Percentiles rank a stretch among this genome's conserved stretches.
These are phyloP conservation scores for Floccularia luteovirens DNA, from an alignment of 768 basidiomycete genomes.

Conservation along the genomic window DNA sequence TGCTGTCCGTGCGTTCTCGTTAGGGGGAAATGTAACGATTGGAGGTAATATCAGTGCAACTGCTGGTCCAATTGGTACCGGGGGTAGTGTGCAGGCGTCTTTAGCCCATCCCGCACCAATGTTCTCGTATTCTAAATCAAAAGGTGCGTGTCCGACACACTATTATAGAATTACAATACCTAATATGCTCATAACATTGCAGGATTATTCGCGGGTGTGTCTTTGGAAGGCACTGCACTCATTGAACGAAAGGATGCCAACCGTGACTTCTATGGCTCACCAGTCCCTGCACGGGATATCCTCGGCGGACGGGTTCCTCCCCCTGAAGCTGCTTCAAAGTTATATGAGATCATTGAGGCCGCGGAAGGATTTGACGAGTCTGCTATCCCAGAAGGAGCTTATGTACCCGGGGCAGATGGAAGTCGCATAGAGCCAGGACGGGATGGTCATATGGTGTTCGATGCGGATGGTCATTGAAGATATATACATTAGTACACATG, in stretches of 20 bases:
- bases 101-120: conserved; percentile 93
- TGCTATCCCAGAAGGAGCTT: conserved; percentile 70
- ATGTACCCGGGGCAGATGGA: conserved; percentile 64
- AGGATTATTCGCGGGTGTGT: conserved; percentile 94
- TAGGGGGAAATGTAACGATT: conserved; percentile 94
- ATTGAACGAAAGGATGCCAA: conserved; percentile 97
- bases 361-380: conserved; percentile 90
- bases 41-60: conserved; percentile 83
- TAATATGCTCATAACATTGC: conserved; percentile 2
- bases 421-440: conserved; percentile 43
- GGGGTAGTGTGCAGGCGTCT: conserved; percentile 80
- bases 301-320: conserved; percentile 91
- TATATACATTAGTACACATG: too few species aligned
- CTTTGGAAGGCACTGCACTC: conserved; percentile 88
- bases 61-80: conserved; percentile 92
- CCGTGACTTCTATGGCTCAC: conserved; percentile 91
- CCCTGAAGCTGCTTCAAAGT: conserved; percentile 87
- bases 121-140: conserved; percentile 96
- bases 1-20: conserved; percentile 89
- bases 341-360: conserved; percentile 97
- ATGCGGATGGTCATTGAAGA: conserved; percentile 59
- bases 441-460: conserved; percentile 60
- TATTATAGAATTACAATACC: conserved; percentile 1
- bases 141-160: conserved; percentile 46
- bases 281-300: conserved; percentile 84